phyloP scores from a whole-genome alignment of 345 rosid genomes.

The Rubroshorea leprosula region DNA sequence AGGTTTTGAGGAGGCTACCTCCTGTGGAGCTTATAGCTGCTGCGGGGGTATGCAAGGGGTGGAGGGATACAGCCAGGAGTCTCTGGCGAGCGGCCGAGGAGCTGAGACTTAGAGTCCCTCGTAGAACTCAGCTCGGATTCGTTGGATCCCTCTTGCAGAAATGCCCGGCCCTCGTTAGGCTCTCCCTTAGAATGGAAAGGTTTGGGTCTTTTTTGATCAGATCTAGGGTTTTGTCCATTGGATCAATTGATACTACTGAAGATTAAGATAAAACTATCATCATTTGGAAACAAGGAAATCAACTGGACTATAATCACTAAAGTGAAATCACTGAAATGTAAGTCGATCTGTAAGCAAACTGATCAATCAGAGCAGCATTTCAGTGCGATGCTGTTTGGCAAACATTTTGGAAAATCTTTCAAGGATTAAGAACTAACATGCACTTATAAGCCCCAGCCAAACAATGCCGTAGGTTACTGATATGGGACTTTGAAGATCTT shows the following conservation, averaged over 20 bases:
- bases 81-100: constrained; percentile 89
- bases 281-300: not conserved
- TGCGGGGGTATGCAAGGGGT: constrained; percentile 77
- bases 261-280: not conserved
- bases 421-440: not conserved
- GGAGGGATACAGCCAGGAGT: constrained; percentile 75
- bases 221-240: constrained; percentile 29
- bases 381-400: constrained; percentile 14
- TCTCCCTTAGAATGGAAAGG: constrained; percentile 81
- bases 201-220: constrained; percentile 35
- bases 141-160: constrained; percentile 84
- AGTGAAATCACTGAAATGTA: constrained; percentile 1
- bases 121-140: constrained; percentile 56
- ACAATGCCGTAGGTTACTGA: not conserved
- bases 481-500: not conserved
- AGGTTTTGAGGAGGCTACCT: constrained; percentile 69
- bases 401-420: not conserved
- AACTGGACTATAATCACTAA: not conserved
- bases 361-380: too few species aligned
- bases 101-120: constrained; percentile 72
- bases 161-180: constrained; percentile 65
- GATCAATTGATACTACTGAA: constrained; percentile 9
- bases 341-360: constrained; percentile 16
- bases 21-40: constrained; percentile 69
- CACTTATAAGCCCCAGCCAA: not conserved